Base-by-base conservation (phyloP, 176 grass and related monocot genomes). In the Pontederia crassipes region DNA sequence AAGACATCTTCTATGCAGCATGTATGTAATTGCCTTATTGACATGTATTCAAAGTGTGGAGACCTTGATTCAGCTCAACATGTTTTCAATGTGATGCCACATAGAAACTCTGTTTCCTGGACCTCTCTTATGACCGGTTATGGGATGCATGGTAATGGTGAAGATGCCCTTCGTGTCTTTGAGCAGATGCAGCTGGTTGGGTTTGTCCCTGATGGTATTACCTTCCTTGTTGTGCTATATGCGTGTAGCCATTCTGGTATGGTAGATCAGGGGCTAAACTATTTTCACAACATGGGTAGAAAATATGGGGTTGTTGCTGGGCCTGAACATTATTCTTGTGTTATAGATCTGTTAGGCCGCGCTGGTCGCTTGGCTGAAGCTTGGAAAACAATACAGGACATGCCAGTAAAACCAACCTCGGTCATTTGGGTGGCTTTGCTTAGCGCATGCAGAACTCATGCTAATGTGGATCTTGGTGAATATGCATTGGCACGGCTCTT, bases 401-500 rank as follows among this genome's bases (percentile, higher is more conserved):
- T 95, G 79, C 82, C 89, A 61, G 83, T 89, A 70, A 65, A 95
- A 45, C 85, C 89, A 45, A 83, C 85, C 18, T 57, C 79, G 52
- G 80, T 83, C 65, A 80, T 95, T 50, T 95, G 89, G 85, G 76
- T 86, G 0, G 79, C 85, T 57, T 79, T 95, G 69, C 76, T 89
- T 49, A 81, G 89, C 78, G 85, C 85, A 28, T 95, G 82, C 54
- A 82, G 85, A 57, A 74, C 82, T 17, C 82, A 95, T 77, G 82
- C 80, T 62, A 95, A 95, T 83, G 76, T 95, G 59, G 81, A 89
- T 53, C 85, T 95, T 80, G 89, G 73, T 83, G 89, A 89, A 78
- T 72, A 86, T 82, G 74, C 89, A 74, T 57, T 81, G 56, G 71
- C 55, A 59, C 79, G 80, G 72, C 56, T 89, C 65, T 53, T 86